Evolutionary conservation across 2,329 filamentous ascomycete species (phyloP), one percentile per base, ranked within the genome.

Genomic region (Xylariaceae sp.): DNA sequence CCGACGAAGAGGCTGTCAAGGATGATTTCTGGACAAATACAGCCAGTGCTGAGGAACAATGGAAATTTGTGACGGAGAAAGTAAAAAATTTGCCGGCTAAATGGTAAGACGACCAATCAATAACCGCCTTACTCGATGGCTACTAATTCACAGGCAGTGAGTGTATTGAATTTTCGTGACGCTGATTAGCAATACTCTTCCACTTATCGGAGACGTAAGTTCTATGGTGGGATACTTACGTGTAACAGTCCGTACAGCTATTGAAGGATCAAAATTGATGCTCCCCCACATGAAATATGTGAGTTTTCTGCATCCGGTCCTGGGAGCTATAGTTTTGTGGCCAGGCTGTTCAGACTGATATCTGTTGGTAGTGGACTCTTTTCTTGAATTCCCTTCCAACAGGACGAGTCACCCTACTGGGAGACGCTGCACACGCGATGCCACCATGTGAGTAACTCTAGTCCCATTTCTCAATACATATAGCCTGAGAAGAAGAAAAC

Each of bases 1-100:
- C 52, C 22, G 54, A 57, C 23, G 52, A 54, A 22, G 39, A 41
- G 8, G 52, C 54, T 33, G 37, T 46, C 1, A 49, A 50, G 37
- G 91, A 96, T 61, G 80, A 85, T 14, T 74, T 94, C 53, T 97
- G 88, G 83, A 91, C 91, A 0, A 75, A 79, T 55, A 49, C 45
- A 2, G 53, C 56, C 36, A 72, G 84, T 10, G 58, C 55, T 1
- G 64, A 68, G 55, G 78, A 77, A 54, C 76, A 82, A 20, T 69
- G 83, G 2, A 79, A 78, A 0, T 67, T 47, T 5, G 52, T 47
- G n/a, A 25, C 53, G 4, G 39, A 57, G 42, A 56, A 53, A 29
- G 55, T 51, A 4, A 50, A 51, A 22, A 42, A 44, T 12, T 42
- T 59, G 19, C 50, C 54, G 5, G 38, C 48, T 7, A 50, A 55